phyloP scores from a whole-genome alignment of 2,329 filamentous ascomycete species.

The Penicillium occitanis region DNA sequence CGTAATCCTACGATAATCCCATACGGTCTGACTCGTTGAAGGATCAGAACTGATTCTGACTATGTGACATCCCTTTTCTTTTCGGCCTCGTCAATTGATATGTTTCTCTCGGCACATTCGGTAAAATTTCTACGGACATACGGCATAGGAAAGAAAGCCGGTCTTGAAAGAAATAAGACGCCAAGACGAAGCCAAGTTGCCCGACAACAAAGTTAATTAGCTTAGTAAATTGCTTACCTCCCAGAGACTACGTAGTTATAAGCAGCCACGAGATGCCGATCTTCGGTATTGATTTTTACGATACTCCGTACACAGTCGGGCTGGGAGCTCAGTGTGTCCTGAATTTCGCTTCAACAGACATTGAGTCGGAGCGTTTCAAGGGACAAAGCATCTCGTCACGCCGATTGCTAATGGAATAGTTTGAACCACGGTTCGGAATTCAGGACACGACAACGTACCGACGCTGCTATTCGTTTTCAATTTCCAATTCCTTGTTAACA shows the following conservation, averaged over 20 bases:
- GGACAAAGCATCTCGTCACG: background rate
- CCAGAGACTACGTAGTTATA: background rate
- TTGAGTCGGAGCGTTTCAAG: background rate
- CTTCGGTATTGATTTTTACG: background rate
- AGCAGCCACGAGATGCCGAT: background rate
- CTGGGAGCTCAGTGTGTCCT: background rate
- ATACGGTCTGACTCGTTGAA: background rate
- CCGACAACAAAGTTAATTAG: background rate
- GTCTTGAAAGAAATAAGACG: background rate
- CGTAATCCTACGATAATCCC: background rate
- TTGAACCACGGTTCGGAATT: background rate
- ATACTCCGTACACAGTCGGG: background rate
- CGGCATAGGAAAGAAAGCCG: background rate
- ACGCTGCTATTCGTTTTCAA: background rate
- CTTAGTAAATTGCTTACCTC: background rate
- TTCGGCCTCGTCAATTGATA: background rate
- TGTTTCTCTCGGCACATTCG: background rate
- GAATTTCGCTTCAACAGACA: background rate
- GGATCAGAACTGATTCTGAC: background rate
- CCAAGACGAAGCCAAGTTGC: constrained; percentile 11
- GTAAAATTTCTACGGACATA: background rate
- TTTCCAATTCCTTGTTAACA: background rate
- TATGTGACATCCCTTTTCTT: background rate
- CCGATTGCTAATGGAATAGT: background rate
- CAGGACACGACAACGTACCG: background rate